Conservation (phyloP, 2,329 filamentous ascomycete species). For the Mollisia scopiformis region DNA sequence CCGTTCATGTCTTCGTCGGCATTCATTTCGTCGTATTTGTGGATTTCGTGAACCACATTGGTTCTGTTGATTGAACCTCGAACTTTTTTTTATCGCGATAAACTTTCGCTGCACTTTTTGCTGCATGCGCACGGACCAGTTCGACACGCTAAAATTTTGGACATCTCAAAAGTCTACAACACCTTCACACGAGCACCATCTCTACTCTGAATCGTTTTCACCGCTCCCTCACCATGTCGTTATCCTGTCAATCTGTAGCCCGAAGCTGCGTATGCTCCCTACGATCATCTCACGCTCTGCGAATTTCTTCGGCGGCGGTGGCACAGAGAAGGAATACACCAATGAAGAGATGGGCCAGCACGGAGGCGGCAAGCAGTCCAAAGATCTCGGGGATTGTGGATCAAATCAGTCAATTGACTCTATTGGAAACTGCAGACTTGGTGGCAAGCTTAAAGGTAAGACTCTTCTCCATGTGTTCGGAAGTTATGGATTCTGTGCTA, state of each 20-base stretch:
- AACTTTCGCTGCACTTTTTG: no score
- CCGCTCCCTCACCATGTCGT: slow-evolving; percentile 54
- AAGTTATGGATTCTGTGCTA: slow-evolving; percentile 13
- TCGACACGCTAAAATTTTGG: neutral
- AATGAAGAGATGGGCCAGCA: slow-evolving; percentile 84
- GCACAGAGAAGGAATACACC: slow-evolving; percentile 50
- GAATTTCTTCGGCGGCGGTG: slow-evolving; percentile 48
- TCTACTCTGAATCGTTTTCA: slow-evolving; percentile 7
- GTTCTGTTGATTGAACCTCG: neutral
- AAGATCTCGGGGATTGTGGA: slow-evolving; percentile 97
- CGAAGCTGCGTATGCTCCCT: slow-evolving; percentile 67
- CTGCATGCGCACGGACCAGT: slow-evolving; percentile 7
- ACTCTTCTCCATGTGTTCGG: neutral
- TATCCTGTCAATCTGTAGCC: slow-evolving; percentile 65
- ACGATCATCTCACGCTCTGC: slow-evolving; percentile 50
- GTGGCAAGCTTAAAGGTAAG: slow-evolving; percentile 92
- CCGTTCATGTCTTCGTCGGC: slow-evolving; percentile 52
- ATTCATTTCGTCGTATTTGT: slow-evolving; percentile 48
- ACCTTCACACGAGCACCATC: slow-evolving; percentile 10
- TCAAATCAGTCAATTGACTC: slow-evolving; percentile 97
- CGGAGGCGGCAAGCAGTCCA: slow-evolving; percentile 75
- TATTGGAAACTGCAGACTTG: slow-evolving; percentile 95
- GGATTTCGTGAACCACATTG: slow-evolving; percentile 4
- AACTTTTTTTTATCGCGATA: slow-evolving; percentile 26
- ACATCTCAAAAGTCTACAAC: slow-evolving; percentile 11